Base-by-base conservation (phyloP, 345 rosid genomes). In the Corchorus capsularis region DNA sequence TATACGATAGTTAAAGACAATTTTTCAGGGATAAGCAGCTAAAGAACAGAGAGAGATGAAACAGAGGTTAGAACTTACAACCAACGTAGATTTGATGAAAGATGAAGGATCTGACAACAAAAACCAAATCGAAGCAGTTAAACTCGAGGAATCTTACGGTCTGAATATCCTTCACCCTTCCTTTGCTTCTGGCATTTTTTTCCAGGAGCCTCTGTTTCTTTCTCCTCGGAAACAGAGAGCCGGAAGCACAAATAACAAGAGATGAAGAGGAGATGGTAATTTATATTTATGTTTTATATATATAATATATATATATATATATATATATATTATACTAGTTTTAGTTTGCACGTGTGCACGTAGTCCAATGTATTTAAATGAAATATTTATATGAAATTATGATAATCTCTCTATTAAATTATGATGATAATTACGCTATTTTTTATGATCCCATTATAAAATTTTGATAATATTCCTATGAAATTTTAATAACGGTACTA, bases 191-290 rank as follows among this genome's bases (percentile, higher is more conserved):
- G 11, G 1, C n/a, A 3, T 8, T 11, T 10, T 20, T 50, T 16
- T n/a, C 1, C 56, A 13, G 13, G 34, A 32, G 15, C 41, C 71
- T 47, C 27, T 63, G n/a, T 14, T 47, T 68, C 37, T 47, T 68
- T 52, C 55, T 7, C 46, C 46, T 52, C 27, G 73, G 60, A 50
- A 50, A 69, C 59, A 47, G 56, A 69, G 55, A 69, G 45, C 59
- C 39, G 15, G 7, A 63, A 63, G 27, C 49, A n/a, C 68, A 39
- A 17, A 63, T 34, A 34, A 62, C 14, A 19, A 19, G 13, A 19
- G 2, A 7, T 2, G 1, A 8, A 55, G 8, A 0, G 7, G 56
- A 16, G 3, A 50, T 2, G 54, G 3, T 45, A 7, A 45, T 45
- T 6, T 7, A 45, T 45, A 5, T 45, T 45, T 45, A 4, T 41